phyloP scores from a whole-genome alignment of 2,329 filamentous ascomycete species.

The Pseudofabraea citricarpa region DNA sequence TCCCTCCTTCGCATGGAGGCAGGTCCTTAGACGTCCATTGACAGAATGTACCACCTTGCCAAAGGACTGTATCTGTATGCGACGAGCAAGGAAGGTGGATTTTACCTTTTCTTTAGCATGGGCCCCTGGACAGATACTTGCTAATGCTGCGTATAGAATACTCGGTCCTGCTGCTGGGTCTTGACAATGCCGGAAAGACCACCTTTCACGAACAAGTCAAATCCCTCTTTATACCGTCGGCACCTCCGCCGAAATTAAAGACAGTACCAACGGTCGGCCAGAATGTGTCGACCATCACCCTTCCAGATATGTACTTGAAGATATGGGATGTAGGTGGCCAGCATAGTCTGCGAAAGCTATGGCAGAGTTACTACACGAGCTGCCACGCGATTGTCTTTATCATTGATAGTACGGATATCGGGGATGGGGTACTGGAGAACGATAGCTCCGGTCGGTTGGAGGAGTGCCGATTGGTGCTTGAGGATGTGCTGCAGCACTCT shows the following conservation, averaged over 20 bases:
- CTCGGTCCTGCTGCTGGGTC: slow-evolving; percentile 91
- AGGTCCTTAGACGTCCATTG: slow-evolving; percentile 4
- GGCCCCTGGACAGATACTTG: background rate
- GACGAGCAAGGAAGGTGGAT: slow-evolving; percentile 87
- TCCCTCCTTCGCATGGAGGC: slow-evolving; percentile 1
- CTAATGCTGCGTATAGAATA: slow-evolving; percentile 59
- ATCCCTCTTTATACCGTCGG: slow-evolving; percentile 67
- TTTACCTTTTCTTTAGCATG: background rate
- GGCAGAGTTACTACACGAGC: slow-evolving; percentile 92
- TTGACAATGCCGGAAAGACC: slow-evolving; percentile 98
- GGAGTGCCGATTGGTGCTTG: slow-evolving; percentile 84
- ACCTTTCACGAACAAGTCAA: slow-evolving; percentile 97
- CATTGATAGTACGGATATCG: slow-evolving; percentile 90
- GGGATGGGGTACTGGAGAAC: slow-evolving; percentile 54
- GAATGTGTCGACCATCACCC: slow-evolving; percentile 86
- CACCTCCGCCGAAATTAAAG: slow-evolving; percentile 63
- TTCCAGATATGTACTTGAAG: slow-evolving; percentile 95
- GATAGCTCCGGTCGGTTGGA: slow-evolving; percentile 60
- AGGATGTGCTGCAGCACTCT: slow-evolving; percentile 81
- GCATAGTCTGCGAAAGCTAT: slow-evolving; percentile 79
- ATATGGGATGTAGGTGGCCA: slow-evolving; percentile 98
- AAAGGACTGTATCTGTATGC: slow-evolving; percentile 94
- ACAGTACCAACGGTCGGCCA: slow-evolving; percentile 97
- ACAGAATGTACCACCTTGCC: slow-evolving; percentile 84
- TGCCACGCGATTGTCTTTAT: slow-evolving; percentile 98